These are phyloP conservation scores for Mortierella sp. DNA, from an alignment of 371 early-diverging fungal genomes.

Conservation along the genomic window DNA sequence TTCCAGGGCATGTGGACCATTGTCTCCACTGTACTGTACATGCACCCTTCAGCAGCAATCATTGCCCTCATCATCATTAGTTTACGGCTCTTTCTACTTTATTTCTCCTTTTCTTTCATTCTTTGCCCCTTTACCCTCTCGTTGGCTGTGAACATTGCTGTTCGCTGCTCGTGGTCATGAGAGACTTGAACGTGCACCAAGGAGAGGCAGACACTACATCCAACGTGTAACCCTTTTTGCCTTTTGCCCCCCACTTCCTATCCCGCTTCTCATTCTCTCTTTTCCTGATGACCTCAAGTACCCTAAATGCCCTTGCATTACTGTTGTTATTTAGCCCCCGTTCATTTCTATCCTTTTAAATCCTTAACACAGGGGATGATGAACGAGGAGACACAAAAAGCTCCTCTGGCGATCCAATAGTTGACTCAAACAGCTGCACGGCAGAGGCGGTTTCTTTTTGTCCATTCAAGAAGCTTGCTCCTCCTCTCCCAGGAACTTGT, in stretches of 20 bases:
- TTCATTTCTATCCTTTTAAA: neutral
- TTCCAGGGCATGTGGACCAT: constrained; percentile 7
- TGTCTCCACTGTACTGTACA: neutral
- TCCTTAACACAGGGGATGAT: neutral
- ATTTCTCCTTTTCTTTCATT: too few species aligned
- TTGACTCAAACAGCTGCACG: neutral
- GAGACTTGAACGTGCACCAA: constrained; percentile 5
- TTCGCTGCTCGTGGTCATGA: neutral
- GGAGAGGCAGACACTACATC: neutral
- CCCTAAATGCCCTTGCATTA: constrained; percentile 2
- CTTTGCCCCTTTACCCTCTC: neutral
- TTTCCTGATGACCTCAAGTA: neutral
- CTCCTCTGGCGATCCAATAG: neutral
- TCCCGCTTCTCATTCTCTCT: neutral
- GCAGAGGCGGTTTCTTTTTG: neutral
- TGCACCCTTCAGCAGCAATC: neutral
- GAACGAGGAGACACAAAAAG: neutral
- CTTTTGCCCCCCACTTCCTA: neutral
- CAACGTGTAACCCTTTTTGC: neutral
- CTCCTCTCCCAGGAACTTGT: neutral
- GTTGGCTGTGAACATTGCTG: neutral
- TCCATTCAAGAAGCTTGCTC: neutral
- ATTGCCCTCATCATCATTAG: neutral
- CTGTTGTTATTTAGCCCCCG: neutral
- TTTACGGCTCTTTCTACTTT: neutral